Base-by-base conservation (phyloP, 768 basidiomycete species). In the Phanerodontia chrysosporium region DNA sequence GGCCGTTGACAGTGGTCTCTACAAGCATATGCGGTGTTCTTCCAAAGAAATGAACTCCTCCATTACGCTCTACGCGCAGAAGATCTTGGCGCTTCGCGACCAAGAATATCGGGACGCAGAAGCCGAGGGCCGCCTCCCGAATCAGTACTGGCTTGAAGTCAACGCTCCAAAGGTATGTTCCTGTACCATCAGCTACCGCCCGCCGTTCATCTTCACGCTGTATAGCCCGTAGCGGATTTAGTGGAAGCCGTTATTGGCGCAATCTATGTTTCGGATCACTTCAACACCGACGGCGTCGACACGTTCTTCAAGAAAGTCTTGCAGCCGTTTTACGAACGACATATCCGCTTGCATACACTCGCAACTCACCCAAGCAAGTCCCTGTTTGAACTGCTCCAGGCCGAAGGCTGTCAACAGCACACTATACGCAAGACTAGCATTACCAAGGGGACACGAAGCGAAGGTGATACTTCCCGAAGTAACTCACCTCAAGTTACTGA, bases 171-270 rank as follows among this genome's bases (percentile, higher is more conserved):
- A 94, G 78, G 92, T 87, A 64, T 32, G 27, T 53, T 52, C 24
- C 29, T 35, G 10, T 35, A 35, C 13, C 5, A 6, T 24, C 32
- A n/a, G 18, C n/a, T 53, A 22, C 22, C 18, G 51, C 9, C 4
- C 9, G 48, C 48, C 21, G 8, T 1, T 51, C 14, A 10, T 30
- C 27, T 16, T 35, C 10, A 7, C 18, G n/a, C n/a, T n/a, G n/a
- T 59, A 21, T 67, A 93, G 92, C 81, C 78, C 9, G 76, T 94
- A 21, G 89, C 89, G 8, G 90, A 93, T 69, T 78, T 92, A 27
- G 79, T 94, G 22, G 92, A 95, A 71, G 86, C 91, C 2, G 76
- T 90, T 42, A 75, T 91, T 35, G 92, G 90, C 9, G 92, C 90
- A 10, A 73, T 92, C 51, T 90, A 86, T 72, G 80, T 94, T 62